Evolutionary conservation across 352 stramenopile species (phyloP).

Genomic region (Phytophthora sp.): DNA sequence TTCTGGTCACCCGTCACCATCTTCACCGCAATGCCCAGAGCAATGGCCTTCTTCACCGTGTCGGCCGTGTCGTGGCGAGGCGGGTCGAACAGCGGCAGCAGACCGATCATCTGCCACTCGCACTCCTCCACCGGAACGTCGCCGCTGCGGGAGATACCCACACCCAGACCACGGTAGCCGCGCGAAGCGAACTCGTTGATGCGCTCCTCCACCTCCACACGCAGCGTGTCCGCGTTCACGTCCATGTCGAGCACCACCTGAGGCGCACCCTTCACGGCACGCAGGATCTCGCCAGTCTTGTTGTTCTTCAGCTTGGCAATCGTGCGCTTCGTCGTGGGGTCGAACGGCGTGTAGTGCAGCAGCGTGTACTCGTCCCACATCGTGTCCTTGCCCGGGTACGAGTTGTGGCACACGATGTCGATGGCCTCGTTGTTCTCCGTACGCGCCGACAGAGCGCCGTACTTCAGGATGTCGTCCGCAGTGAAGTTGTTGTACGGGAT

Average conservation of each 20-base stretch:
- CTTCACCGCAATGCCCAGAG: slow-evolving; percentile 93
- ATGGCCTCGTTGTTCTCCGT: slow-evolving; percentile 83
- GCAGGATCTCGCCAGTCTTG: slow-evolving; percentile 85
- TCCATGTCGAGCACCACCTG: slow-evolving; percentile 92
- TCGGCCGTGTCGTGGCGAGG: slow-evolving; percentile 92
- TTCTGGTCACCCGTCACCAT: slow-evolving; percentile 97
- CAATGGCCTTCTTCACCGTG: slow-evolving; percentile 91
- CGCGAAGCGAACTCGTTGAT: slow-evolving; percentile 85
- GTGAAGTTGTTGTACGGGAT: slow-evolving; percentile 78
- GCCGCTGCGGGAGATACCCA: slow-evolving; percentile 61
- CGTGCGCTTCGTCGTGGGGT: slow-evolving; percentile 90
- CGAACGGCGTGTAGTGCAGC: slow-evolving; percentile 84
- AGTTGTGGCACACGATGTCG: slow-evolving; percentile 76
- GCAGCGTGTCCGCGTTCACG: slow-evolving; percentile 58
- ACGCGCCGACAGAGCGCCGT: slow-evolving; percentile 63
- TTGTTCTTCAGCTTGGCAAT: slow-evolving; percentile 90
- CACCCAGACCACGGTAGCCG: slow-evolving; percentile 71
- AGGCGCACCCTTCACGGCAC: slow-evolving; percentile 92
- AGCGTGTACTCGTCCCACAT: slow-evolving; percentile 80
- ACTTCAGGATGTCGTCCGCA: slow-evolving; percentile 63
- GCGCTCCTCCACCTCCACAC: slow-evolving; percentile 70
- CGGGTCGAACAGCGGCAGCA: slow-evolving; percentile 94
- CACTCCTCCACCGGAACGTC: slow-evolving; percentile 79
- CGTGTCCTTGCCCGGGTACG: slow-evolving; percentile 82
- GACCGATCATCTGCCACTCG: slow-evolving; percentile 92